These are phyloP conservation scores for Mycosphaerella sp. DNA, from an alignment of 2,329 filamentous ascomycete species.

Conservation along the genomic window DNA sequence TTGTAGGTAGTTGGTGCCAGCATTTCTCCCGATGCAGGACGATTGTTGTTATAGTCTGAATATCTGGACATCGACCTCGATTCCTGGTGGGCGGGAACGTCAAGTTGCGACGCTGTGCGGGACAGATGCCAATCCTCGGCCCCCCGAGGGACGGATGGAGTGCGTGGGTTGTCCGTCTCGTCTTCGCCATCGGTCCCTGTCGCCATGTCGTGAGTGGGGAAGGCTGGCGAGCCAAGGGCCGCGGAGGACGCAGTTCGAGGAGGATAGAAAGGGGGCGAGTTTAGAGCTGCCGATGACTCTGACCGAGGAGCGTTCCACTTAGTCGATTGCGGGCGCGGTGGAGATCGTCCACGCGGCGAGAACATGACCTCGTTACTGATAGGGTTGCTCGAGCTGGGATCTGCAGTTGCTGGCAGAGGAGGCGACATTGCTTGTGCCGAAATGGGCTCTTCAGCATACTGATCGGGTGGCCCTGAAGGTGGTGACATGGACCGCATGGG, in stretches of 20 bases:
- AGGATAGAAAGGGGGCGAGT: constrained; percentile 3
- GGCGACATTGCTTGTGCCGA: constrained; percentile 1
- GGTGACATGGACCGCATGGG: not conserved
- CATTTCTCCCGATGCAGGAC: constrained; percentile 6
- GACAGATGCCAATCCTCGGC: constrained; percentile 12
- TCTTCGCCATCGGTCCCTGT: constrained; percentile 11
- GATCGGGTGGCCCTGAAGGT: constrained; percentile 6
- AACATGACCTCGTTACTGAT: constrained; percentile 12
- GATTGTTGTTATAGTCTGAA: not conserved
- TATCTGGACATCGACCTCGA: constrained; percentile 6
- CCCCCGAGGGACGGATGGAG: constrained; percentile 11
- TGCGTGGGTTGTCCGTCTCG: constrained; percentile 12
- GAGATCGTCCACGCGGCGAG: constrained; percentile 12
- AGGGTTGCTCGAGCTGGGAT: constrained; percentile 8
- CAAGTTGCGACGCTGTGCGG: constrained; percentile 10
- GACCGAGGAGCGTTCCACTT: constrained; percentile 10
- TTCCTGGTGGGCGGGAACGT: constrained; percentile 4
- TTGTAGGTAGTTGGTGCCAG: constrained; percentile 10
- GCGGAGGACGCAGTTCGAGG: constrained; percentile 12
- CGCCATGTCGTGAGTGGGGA: constrained; percentile 9
- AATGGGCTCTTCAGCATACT: constrained; percentile 9
- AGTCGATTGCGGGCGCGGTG: constrained; percentile 5
- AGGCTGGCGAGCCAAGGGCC: constrained; percentile 7
- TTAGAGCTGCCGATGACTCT: constrained; percentile 10
- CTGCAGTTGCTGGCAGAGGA: constrained; percentile 2